Percentiles rank a stretch among this genome's conserved stretches.
phyloP scores from a whole-genome alignment of 768 basidiomycete species.

The Tulasnella sp. region DNA sequence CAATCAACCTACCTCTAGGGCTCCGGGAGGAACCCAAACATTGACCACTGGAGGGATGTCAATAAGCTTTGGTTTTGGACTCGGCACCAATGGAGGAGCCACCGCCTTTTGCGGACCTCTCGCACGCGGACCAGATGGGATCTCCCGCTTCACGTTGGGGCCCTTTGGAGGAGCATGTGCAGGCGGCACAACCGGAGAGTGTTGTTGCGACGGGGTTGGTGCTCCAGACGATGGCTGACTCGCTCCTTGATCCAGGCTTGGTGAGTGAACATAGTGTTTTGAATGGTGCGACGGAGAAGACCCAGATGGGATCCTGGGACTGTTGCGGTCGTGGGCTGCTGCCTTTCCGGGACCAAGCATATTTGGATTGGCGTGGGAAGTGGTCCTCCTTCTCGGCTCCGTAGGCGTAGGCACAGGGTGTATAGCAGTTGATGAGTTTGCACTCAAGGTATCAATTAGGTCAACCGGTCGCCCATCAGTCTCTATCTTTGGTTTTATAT shows the following conservation, averaged over 20 bases:
- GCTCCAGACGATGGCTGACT: no score
- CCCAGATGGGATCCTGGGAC: no score
- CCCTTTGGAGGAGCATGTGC: no score
- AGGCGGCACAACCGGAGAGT: no score
- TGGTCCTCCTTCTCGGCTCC: no score
- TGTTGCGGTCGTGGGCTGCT: no score
- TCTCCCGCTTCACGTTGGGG: neutral
- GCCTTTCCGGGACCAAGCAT: no score
- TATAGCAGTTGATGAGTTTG: neutral
- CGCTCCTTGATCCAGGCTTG: no score
- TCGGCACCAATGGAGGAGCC: neutral
- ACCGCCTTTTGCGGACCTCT: neutral
- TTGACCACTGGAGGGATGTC: neutral
- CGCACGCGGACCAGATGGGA: neutral
- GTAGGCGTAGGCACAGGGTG: neutral
- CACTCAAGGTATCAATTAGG: neutral
- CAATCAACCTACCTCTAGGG: neutral
- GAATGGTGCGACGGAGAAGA: no score
- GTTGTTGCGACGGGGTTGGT: no score
- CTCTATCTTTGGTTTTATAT: neutral
- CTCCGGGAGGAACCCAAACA: slow-evolving; percentile 1
- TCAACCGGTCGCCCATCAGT: neutral
- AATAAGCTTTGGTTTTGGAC: neutral
- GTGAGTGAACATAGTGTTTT: no score
- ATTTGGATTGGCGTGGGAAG: no score